Evolutionary conservation across 2,329 filamentous ascomycete species (phyloP), one percentile per base, ranked within the genome.

Genomic region (Didymella pomorum): DNA sequence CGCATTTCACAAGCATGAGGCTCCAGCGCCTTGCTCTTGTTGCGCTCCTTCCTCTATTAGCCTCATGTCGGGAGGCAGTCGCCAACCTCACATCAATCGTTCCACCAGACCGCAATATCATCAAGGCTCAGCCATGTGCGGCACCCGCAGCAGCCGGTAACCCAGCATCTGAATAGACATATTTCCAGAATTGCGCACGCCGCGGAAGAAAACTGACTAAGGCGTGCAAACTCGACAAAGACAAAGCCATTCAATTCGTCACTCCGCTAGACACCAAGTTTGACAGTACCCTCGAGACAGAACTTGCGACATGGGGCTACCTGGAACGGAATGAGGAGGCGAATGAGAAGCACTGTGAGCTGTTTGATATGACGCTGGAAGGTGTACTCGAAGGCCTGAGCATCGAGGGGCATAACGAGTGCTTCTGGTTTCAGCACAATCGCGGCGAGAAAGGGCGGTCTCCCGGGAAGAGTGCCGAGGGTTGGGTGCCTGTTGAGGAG

Each of bases 291-390:
- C 49, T 52, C 7, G 49, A 52, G n/a, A 1, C 14, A 4, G 49
- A 52, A 23, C 49, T 52, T 9, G 11, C 14, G 14, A 16, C 10
- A 16, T 52, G 49, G 41, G 49, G 49, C 9, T 52, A 45, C 14
- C 1, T 35, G 2, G 49, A 52, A 29, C 9, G n/a, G 1, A 37
- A 45, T 1, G 9, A 18, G 21, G 21, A 20, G 3, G 49, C 41
- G 14, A 35, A 42, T 25, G 10, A 42, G 39, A 14, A 42, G 4
- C 11, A 42, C 16, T 45, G 9, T 14, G 11, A 7, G 2, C 4
- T 52, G 21, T 28, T 52, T 11, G 21, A 35, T 2, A 20, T 21
- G 18, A 31, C 43, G 12, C 23, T 46, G 1, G n/a, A 21, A 3
- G 11, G 8, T 14, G 43, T 20, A 14, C 7, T 31, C 1, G 28